Evolutionary conservation across 441 rosid species (phyloP), one percentile per base, ranked within the genome.

Genomic region (Jatropha multifida): DNA sequence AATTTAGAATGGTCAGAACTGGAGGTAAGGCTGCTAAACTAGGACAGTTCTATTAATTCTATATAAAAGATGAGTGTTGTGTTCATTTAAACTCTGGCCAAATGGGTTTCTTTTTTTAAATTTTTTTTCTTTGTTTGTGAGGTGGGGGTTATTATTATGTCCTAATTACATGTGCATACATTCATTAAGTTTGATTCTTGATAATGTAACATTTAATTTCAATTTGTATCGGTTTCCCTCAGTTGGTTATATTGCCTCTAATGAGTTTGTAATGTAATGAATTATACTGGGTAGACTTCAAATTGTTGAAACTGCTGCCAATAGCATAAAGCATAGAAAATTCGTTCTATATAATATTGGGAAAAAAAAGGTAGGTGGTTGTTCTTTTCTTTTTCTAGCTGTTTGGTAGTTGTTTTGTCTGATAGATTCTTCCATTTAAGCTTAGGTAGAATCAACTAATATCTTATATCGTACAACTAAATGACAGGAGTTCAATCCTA

Each of bases 371-470:
- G 23, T 23, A 23, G 23, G 32, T 32, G 0, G 32, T 32, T 32
- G 1, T 32, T 32, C 2, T 32, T 32, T 32, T 32, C 32, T 32
- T 32, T 32, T 26, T 69, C 11, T 11, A 59, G 27, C 42, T 52
- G 23, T 65, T 41, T 13, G 73, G 60, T n/a, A 27, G 61, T 46
- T 52, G 76, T 32, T 15, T 37, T 62, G 78, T 80, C 76, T 41
- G 74, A 56, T 62, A 37, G 62, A 69, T 72, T 72, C 79, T 73
- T 70, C 63, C 37, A 69, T 15, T 46, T 27, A 40, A 64, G 64
- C 71, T 51, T 69, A 70, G 69, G 62, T 52, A 76, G 80, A 76
- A 80, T 79, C 73, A 42, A 62, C 9, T 32, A 12, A 40, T 51
- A 38, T 17, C 58, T 68, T 44, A 27, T 18, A 56, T 41, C 61